Evolutionary conservation across 169 alveolate genomes (phyloP).

Genomic region (Plasmodium gonderi): DNA sequence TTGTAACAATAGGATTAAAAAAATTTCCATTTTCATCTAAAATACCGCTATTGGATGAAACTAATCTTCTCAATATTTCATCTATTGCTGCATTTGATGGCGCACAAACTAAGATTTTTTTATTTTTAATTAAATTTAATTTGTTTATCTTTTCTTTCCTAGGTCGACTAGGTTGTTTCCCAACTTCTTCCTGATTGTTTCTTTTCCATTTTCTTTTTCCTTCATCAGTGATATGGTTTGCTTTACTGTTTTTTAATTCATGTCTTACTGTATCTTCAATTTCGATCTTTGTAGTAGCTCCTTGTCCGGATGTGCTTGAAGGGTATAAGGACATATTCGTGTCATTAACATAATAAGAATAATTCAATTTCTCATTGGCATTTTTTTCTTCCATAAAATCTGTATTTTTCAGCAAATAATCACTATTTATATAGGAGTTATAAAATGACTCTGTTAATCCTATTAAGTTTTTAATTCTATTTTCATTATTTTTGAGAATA

Average conservation of each 20-base stretch:
- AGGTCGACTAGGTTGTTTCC: neutral
- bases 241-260: neutral
- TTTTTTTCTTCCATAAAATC: neutral
- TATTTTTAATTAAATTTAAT: conserved; percentile 23
- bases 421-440: conserved; percentile 26
- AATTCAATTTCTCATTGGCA: conserved; percentile 8
- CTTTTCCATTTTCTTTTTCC: neutral
- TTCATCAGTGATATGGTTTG: neutral
- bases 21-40: conserved; percentile 88
- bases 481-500: conserved; percentile 42
- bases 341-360: conserved; percentile 27
- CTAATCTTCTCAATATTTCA: conserved; percentile 95
- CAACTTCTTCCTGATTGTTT: neutral
- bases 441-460: conserved; percentile 23
- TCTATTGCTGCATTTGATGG: conserved; percentile 99
- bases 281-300: neutral
- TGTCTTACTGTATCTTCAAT: too few relatives aligned
- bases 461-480: conserved; percentile 35
- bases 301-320: neutral
- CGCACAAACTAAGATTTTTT: conserved; percentile 95
- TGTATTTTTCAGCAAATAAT: neutral
- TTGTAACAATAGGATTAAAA: conserved; percentile 88
- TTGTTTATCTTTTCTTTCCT: conserved; percentile 18
- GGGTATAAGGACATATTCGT: neutral
- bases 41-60: conserved; percentile 84